Base-by-base conservation (phyloP, 495 filamentous ascomycete genomes). In the Hyaloscypha variabilis region DNA sequence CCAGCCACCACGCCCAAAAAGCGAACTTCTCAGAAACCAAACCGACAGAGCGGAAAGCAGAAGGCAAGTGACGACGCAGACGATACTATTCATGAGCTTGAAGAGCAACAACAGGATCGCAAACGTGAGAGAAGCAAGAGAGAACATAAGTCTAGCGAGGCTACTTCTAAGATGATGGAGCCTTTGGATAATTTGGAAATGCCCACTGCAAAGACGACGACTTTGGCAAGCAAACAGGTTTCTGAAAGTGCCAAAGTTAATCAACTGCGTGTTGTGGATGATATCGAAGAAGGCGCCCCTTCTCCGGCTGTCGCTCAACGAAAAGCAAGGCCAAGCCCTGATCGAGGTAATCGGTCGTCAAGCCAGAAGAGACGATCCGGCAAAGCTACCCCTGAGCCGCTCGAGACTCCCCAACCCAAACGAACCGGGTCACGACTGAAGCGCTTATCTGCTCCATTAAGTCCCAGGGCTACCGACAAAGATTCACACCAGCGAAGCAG, bases 271-370 rank as follows among this genome's bases (percentile, higher is more conserved):
- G 51, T 62, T 10, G 50, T 65, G 13, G 60, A 68, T 6, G 75
- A 76, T 25, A 64, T 73, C 21, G 86, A 90, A 28, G 87, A 90
- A 51, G 89, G 87, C 61, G 90, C 90, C 1, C 90, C 90, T 10
- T 88, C 88, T 3, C 90, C 90, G 4, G 83, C 86, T 1, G 81
- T 92, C 24, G 82, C 86, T 57, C 81, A 88, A 77, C 76, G 81
- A 63, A 74, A 81, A 61, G 74, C 81, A n/a, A 77, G 83, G 54
- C 74, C 71, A 74, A 83, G 73, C 65, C 77, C 64, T 71, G 46
- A 80, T 74, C 64, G 66, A 70, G 46, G 80, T 77, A 46, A 54
- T 46, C 58, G 65, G 69, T 46, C 71, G 69, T 54, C 68, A 24
- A 68, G 73, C 30, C 66, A 75, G 53, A 74, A 77, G 50, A 77